Conservation (phyloP, 768 basidiomycete genomes). For the Nidula microcarpa region DNA sequence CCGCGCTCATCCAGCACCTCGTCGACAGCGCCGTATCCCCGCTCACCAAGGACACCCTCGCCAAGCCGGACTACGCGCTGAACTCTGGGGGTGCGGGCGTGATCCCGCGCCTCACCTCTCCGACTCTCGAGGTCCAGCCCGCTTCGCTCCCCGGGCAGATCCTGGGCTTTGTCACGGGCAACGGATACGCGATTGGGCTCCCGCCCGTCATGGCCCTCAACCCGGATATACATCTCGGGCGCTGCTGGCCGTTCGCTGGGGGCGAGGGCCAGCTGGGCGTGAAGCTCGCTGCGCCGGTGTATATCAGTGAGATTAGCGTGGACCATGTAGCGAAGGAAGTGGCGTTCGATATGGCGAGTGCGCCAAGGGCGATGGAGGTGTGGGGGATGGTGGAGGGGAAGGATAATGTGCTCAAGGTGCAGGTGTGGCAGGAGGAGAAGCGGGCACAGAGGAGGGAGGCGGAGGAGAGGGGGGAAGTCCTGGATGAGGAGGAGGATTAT, state of each 20-base stretch:
- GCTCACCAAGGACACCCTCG: constrained; percentile 73
- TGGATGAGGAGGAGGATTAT: constrained; percentile 24
- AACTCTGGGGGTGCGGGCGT: constrained; percentile 78
- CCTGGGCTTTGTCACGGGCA: constrained; percentile 56
- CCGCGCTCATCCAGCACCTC: constrained; percentile 65
- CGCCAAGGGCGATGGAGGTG: constrained; percentile 84
- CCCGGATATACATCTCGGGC: constrained; percentile 76
- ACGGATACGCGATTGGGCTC: constrained; percentile 63
- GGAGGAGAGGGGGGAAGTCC: constrained; percentile 21
- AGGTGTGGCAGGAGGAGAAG: constrained; percentile 48
- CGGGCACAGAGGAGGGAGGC: constrained; percentile 10
- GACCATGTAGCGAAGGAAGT: constrained; percentile 87
- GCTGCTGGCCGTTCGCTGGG: constrained; percentile 93
- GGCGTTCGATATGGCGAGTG: constrained; percentile 75
- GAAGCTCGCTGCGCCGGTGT: constrained; percentile 68
- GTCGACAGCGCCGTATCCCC: constrained; percentile 73
- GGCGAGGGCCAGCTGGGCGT: constrained; percentile 80
- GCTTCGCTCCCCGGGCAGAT: constrained; percentile 43
- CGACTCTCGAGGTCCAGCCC: constrained; percentile 69
- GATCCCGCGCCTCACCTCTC: constrained; percentile 80
- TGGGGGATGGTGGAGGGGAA: constrained; percentile 85
- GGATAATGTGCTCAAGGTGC: constrained; percentile 64
- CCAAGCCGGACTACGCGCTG: constrained; percentile 81
- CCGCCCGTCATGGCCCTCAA: constrained; percentile 87
- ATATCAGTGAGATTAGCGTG: constrained; percentile 74